Base-by-base conservation (phyloP, 2,329 filamentous ascomycete species). In the Trichoderma pleuroti region DNA sequence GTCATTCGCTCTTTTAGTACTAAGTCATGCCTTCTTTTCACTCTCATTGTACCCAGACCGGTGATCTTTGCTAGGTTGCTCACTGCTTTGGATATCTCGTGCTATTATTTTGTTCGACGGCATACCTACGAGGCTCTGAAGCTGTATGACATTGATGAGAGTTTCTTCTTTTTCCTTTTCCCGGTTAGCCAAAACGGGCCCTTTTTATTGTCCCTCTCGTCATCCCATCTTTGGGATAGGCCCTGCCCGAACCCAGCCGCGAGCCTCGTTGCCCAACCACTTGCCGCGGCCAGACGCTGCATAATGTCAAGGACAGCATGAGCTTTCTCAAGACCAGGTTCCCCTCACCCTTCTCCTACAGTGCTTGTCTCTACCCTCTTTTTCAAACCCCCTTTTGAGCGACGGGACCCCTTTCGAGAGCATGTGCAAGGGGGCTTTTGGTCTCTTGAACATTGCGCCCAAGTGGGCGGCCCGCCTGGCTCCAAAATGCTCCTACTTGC, bases 291-390 rank as follows among this genome's bases (percentile, higher is more conserved):
- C 70, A 67, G 72, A 72, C 68, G 70, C 68, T 60, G 78, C 77
- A 80, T 77, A 77, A 81, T 81, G 81, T 79, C 36, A 72, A 28
- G 39, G 77, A 76, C 76, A 79, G 77, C 75, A 82, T 82, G 80
- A 82, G 81, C 77, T 82, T 83, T 75, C 80, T 83, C 76, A 83
- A 83, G 77, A 79, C 81, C 79, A 83, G 81, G 81, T 82, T 77
- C 72, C 74, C 73, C 74, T 73, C 74, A 70, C 74, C 73, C 63
- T 42, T 18, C 34, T 16, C 32, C 26, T 28, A 28, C 26, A 28
- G 26, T 57, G 26, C 26, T 28, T 26, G n/a, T 36, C 36, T 34
- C 16, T 24, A 39, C n/a, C 42, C 30, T 52, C 28, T 32, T 18
- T 49, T 56, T 14, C 9, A 54, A 30, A 12, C 36, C 52, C 39